Base-by-base conservation (phyloP, 2,329 filamentous ascomycete species). In the Sclerotiophoma versabilis region DNA sequence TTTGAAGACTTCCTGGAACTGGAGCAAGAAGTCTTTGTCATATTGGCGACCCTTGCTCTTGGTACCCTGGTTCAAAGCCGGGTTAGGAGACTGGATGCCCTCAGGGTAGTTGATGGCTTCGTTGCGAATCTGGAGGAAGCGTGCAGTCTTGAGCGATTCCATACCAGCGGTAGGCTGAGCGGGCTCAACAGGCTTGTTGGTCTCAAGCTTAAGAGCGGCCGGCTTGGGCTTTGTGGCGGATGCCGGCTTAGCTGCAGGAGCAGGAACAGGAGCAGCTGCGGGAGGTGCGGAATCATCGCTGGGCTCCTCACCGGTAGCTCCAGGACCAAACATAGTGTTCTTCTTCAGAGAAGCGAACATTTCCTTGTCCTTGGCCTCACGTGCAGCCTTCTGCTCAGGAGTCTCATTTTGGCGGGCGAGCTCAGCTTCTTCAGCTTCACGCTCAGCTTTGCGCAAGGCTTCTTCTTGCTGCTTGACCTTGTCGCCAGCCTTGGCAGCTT, bases 1-100 rank as follows among this genome's bases (percentile, higher is more conserved):
- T 59, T 92, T 96, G 79, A 97, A 99, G 17, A 96, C 92, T 66
- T 86, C 86, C 79, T 97, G 91, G 83, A 99, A 99, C 73, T 99
- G 95, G 25, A 99, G 83, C 78, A 99, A 81, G 82, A 99, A 99
- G 67, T 89, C 88, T 69, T 93, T 91, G 78, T 98, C 92, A 76
- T 99, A 99, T 75, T 96, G 93, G 81, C 96, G 96, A 34, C 87
- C 88, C 75, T 87, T 89, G 58, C 86, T 87, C 79, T 93, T 93
- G 76, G 89, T 91, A 27, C 85, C 83, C 23, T 91, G 89, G 75
- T 98, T 99, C 62, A 97, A 80, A 2, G 93, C 91, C 10, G 93
- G 92, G 77, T 97, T 98, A 7, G 95, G 95, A 22, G 93, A 96
- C 57, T 84, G 85, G 73, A 98, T 89, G 49, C 91, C 90, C 4